Percentiles rank a stretch among this genome's conserved stretches.
These are phyloP conservation scores for Cucumis cinereus DNA, from an alignment of 306 rosid genomes.

Conservation along the genomic window DNA sequence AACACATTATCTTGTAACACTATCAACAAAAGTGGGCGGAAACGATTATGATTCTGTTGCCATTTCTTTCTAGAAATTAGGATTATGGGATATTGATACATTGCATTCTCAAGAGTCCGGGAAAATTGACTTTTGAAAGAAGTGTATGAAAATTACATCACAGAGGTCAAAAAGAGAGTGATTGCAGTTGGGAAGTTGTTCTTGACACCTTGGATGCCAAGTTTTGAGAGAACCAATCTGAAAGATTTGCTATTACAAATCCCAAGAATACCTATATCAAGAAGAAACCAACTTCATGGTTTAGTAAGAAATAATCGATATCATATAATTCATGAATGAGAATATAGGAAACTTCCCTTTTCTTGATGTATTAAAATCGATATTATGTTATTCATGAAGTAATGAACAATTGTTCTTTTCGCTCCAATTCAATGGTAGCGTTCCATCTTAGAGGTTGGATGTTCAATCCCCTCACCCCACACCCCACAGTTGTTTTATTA, in stretches of 20 bases:
- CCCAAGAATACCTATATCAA: slow-evolving; percentile 16
- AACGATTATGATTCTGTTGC: neutral
- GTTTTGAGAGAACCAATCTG: slow-evolving; percentile 12
- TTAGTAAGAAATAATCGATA: neutral
- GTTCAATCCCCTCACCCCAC: too few species aligned
- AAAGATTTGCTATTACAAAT: slow-evolving; percentile 18
- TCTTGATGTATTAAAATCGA: neutral
- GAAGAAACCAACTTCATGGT: neutral
- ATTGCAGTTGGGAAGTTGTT: neutral
- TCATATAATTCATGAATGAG: neutral
- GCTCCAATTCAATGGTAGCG: too few species aligned
- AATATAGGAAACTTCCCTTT: neutral
- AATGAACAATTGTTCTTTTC: neutral
- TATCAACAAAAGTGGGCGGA: slow-evolving; percentile 4
- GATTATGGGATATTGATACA: neutral
- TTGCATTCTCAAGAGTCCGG: neutral
- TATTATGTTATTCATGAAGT: too few species aligned
- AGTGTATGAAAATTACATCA: neutral
- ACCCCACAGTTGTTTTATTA: too few species aligned
- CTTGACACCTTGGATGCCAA: neutral
- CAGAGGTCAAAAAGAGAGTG: neutral
- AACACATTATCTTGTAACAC: neutral
- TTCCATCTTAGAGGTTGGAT: too few species aligned
- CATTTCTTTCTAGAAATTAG: neutral
- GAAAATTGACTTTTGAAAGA: neutral